Evolutionary conservation across 2,329 filamentous ascomycete species (phyloP).

Genomic region (Pseudofabraea citricarpa): DNA sequence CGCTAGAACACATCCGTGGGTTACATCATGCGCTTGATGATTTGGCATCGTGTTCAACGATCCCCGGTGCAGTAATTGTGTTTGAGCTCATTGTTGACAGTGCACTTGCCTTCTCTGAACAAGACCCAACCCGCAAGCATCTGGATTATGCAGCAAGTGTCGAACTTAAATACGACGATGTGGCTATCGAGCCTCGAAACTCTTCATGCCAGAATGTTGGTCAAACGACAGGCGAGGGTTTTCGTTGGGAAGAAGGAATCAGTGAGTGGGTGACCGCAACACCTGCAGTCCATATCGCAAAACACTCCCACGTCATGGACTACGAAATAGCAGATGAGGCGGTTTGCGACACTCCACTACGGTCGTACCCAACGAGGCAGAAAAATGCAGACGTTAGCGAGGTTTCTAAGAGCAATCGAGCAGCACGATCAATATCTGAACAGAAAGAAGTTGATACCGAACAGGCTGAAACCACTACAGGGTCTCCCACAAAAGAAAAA

Average conservation of each 20-base stretch:
- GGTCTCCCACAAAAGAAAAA: too few species aligned
- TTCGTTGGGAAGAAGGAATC: constrained; percentile 51
- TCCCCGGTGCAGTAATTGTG: constrained; percentile 9
- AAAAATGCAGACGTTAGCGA: too few species aligned
- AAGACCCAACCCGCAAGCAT: constrained; percentile 21
- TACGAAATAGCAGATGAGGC: constrained; percentile 6
- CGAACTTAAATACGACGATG: constrained; percentile 6
- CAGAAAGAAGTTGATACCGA: background rate
- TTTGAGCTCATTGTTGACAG: constrained; percentile 26
- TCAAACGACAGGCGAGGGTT: constrained; percentile 21
- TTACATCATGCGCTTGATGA: constrained; percentile 20
- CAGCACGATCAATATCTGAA: background rate
- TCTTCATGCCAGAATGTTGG: constrained; percentile 9
- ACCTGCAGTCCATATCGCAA: constrained; percentile 28
- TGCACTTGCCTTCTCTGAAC: constrained; percentile 26
- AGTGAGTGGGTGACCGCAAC: constrained; percentile 50
- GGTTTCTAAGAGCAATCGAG: background rate
- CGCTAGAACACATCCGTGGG: constrained; percentile 34
- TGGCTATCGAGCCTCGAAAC: background rate
- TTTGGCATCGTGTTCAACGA: constrained; percentile 2
- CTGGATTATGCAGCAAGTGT: constrained; percentile 25
- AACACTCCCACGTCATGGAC: constrained; percentile 15
- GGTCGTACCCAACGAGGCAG: constrained; percentile 9
- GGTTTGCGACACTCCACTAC: constrained; percentile 17
- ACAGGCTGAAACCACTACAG: too few species aligned